Evolutionary conservation across 2,329 filamentous ascomycete genomes (phyloP), one percentile per base, ranked within the genome.

Genomic region (Leptographium procerum): DNA sequence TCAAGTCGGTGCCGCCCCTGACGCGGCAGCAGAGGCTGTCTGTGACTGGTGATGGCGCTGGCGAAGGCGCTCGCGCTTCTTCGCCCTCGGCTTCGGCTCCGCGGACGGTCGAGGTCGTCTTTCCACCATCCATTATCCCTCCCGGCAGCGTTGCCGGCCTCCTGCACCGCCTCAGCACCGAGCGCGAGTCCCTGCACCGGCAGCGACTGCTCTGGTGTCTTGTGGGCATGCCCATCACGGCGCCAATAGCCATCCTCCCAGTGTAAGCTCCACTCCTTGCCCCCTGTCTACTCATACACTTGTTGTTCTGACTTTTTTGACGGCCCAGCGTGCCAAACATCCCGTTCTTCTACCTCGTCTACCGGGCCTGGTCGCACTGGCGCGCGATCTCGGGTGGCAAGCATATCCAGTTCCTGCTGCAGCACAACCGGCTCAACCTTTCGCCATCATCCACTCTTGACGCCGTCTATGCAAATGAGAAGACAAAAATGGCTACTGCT

Each of bases 291-390:
- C 14, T 40, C 36, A 2, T 13, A 40, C 36, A 19, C 6, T 5
- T 60, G 22, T 28, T 43, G 24, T n/a, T n/a, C 28, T 56, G 28
- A 36, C 24, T 4, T 55, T 28, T 4, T 55, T 28, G 34, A 50
- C 36, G 4, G 47, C 16, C 48, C 13, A 95, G 89, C 62, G 80
- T 96, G 62, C 91, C 92, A 40, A 96, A 99, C 69, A 77, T 99
- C 14, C 94, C 94, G 22, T 97, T 97, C 77, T 97, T 97, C 77
- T 99, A 97, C 71, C 81, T 97, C 47, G 83, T 83, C 22, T 99
- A 95, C 75, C 83, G 94, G 63, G 87, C 90, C 29, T 97, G 88
- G 87, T 95, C 89, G 24, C 90, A 96, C 72, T 95, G 88, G 84
- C 83, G 87, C 74, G 94, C 94, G 57, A 75, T 95, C 57, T 82